Conservation (phyloP, 2,329 filamentous ascomycete species). For the Trichophyton schoenleinii region DNA sequence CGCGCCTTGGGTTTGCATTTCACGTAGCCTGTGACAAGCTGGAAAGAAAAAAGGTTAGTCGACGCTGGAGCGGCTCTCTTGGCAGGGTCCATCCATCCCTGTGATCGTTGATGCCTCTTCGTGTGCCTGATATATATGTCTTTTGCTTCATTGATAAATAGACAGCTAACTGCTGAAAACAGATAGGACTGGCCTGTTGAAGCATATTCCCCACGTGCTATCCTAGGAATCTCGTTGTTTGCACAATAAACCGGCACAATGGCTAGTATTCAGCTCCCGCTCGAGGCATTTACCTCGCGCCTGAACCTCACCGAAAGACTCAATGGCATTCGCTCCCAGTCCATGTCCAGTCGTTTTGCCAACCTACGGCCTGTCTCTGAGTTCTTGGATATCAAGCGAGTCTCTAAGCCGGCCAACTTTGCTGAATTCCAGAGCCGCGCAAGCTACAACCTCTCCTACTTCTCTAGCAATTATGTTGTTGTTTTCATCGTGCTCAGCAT, state of each 20-base stretch:
- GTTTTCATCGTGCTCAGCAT: constrained; percentile 92
- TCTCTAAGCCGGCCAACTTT: constrained; percentile 91
- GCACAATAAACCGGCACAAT: constrained; percentile 38
- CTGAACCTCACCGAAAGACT: constrained; percentile 80
- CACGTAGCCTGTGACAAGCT: not conserved
- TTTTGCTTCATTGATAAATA: not conserved
- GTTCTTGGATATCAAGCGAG: constrained; percentile 89
- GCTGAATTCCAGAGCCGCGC: constrained; percentile 77
- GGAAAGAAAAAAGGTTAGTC: not conserved
- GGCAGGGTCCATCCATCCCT: not conserved
- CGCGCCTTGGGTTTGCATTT: not conserved
- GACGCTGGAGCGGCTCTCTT: not conserved
- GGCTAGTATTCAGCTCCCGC: constrained; percentile 81
- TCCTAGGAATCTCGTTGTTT: not conserved
- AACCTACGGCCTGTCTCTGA: constrained; percentile 85
- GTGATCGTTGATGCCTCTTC: not conserved
- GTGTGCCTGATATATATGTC: not conserved
- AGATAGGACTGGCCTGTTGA: not conserved
- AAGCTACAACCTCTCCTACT: constrained; percentile 95
- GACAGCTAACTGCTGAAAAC: not conserved
- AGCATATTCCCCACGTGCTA: not conserved
- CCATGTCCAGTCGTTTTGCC: constrained; percentile 69
- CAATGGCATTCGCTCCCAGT: constrained; percentile 65
- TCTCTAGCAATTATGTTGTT: constrained; percentile 95
- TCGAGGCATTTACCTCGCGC: constrained; percentile 81